Conservation (phyloP, 2,329 filamentous ascomycete genomes). For the Paecilomyces dactylethromorphus region DNA sequence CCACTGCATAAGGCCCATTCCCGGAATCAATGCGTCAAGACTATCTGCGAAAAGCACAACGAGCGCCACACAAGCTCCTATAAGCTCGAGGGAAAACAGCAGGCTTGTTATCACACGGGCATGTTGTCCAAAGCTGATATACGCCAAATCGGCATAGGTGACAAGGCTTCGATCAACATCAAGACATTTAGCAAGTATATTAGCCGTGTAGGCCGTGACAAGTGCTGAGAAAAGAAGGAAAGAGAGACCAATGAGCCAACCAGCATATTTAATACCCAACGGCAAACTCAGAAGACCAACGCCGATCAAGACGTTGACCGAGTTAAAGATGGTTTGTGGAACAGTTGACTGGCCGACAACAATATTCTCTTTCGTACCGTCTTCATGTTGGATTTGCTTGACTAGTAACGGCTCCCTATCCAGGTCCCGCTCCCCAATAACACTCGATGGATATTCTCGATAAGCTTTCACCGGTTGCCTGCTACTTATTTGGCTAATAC, state of each 20-base stretch:
- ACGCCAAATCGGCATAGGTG: conserved; percentile 91
- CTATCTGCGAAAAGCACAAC: conserved; percentile 93
- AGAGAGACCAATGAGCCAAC: conserved; percentile 75
- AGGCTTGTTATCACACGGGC: conserved; percentile 77
- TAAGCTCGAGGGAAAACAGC: conserved; percentile 78
- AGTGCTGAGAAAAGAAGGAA: conserved; percentile 68
- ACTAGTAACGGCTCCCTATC: conserved; percentile 73
- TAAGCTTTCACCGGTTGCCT: conserved; percentile 48
- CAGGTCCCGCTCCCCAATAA: conserved; percentile 44
- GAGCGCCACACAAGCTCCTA: conserved; percentile 83
- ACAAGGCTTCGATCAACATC: conserved; percentile 78
- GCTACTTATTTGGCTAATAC: conserved; percentile 51
- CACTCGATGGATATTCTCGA: conserved; percentile 45
- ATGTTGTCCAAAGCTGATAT: conserved; percentile 76
- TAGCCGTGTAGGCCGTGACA: conserved; percentile 80
- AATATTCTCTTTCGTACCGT: conserved; percentile 75
- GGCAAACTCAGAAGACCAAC: conserved; percentile 85
- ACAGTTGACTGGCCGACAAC: conserved; percentile 92
- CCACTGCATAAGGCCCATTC: conserved; percentile 64
- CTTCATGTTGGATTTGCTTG: conserved; percentile 76
- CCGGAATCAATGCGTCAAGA: conserved; percentile 69
- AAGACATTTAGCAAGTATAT: conserved; percentile 78
- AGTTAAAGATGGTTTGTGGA: conserved; percentile 94
- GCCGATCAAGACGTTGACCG: conserved; percentile 85
- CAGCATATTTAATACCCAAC: conserved; percentile 77